Conservation (phyloP, 208 protist species). For the Leishmania tarentolae region DNA sequence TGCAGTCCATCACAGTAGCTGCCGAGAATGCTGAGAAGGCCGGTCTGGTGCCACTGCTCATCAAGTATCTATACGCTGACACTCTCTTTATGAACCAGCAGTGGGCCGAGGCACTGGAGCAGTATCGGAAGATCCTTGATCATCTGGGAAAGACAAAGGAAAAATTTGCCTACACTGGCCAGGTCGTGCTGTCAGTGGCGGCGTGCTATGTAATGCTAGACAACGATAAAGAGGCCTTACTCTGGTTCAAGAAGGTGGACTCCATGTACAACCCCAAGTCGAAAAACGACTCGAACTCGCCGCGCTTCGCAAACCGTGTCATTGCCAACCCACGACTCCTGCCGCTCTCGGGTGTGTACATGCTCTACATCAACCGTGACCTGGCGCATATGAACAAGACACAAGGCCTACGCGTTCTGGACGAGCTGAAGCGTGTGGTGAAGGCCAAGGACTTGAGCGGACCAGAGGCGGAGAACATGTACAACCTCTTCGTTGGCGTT, state of each 20-base stretch:
- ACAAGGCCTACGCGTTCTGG: slow-evolving; percentile 68
- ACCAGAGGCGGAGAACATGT: slow-evolving; percentile 82
- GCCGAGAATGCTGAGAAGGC: slow-evolving; percentile 76
- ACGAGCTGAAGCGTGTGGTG: slow-evolving; percentile 66
- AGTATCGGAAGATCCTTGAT: slow-evolving; percentile 67
- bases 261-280: slow-evolving; percentile 89
- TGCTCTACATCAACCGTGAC: slow-evolving; percentile 93
- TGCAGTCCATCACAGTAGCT: slow-evolving; percentile 68
- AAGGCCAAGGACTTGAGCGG: slow-evolving; percentile 65
- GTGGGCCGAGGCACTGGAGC: slow-evolving; percentile 66
- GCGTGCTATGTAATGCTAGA: slow-evolving; percentile 86
- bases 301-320: slow-evolving; percentile 81
- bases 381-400: slow-evolving; percentile 89
- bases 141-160: slow-evolving; percentile 75
- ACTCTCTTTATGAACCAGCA: slow-evolving; percentile 92
- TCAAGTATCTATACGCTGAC: slow-evolving; percentile 89
- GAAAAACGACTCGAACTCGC: slow-evolving; percentile 90
- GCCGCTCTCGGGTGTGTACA: slow-evolving; percentile 81
- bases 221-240: slow-evolving; percentile 61
- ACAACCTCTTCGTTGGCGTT: slow-evolving; percentile 84
- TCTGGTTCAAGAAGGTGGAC: slow-evolving; percentile 83
- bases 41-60: slow-evolving; percentile 76
- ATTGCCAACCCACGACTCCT: slow-evolving; percentile 75
- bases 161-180: slow-evolving; percentile 88
- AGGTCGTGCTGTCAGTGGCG: slow-evolving; percentile 82